Conservation (phyloP, 108 stramenopile species). For the Nitzschia sp. region DNA sequence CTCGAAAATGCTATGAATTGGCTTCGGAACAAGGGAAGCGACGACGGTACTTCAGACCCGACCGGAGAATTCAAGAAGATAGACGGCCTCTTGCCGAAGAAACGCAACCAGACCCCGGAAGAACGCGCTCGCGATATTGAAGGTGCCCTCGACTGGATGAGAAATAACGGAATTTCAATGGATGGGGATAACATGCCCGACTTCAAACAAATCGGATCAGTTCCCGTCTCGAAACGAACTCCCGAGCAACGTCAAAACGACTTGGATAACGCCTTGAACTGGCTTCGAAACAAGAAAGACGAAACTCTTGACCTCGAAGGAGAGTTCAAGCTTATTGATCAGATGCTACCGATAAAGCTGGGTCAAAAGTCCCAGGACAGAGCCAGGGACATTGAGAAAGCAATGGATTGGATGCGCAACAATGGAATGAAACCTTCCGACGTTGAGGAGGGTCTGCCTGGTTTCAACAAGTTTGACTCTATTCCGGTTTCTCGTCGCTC, state of each 20-base stretch:
- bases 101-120: constrained; percentile 4
- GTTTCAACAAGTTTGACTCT: constrained; percentile 11
- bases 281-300: constrained; percentile 10
- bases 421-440: neutral
- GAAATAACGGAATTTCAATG: constrained; percentile 23
- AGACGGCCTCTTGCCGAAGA: constrained; percentile 17
- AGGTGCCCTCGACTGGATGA: constrained; percentile 41
- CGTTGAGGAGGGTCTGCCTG: constrained; percentile 1
- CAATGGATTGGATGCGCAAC: constrained; percentile 30
- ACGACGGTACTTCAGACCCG: constrained; percentile 11
- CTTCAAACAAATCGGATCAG: neutral
- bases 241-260: constrained; percentile 18
- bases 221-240: constrained; percentile 18
- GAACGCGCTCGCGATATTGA: constrained; percentile 36
- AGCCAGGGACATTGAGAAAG: constrained; percentile 24
- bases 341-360: constrained; percentile 16
- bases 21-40: constrained; percentile 10
- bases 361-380: constrained; percentile 14
- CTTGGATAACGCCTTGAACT: constrained; percentile 8
- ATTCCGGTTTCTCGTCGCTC: constrained; percentile 22
- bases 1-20: constrained; percentile 21
- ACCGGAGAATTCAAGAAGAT: constrained; percentile 19
- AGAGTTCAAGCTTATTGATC: constrained; percentile 13
- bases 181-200: constrained; percentile 12
- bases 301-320: constrained; percentile 1